phyloP scores from a whole-genome alignment of 2,329 filamentous ascomycete species.

The Fusarium begoniae region DNA sequence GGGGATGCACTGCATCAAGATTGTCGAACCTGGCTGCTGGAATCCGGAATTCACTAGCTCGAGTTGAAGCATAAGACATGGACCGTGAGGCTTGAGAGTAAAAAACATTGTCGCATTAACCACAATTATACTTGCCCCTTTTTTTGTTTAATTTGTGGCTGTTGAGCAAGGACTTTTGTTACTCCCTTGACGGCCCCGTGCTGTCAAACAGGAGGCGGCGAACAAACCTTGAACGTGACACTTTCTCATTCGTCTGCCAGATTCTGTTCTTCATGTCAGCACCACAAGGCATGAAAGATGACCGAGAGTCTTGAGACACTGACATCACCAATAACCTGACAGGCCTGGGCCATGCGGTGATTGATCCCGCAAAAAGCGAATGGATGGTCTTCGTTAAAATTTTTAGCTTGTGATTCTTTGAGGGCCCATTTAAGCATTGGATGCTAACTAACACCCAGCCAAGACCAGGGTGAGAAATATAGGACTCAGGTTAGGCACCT shows the following conservation, averaged over 20 bases:
- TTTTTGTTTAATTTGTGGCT: slow-evolving; percentile 24
- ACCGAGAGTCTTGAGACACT: slow-evolving; percentile 33
- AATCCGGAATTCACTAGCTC: slow-evolving; percentile 12
- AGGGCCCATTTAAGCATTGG: background rate
- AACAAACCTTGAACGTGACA: slow-evolving; percentile 2
- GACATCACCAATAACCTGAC: slow-evolving; percentile 41
- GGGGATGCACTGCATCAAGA: background rate
- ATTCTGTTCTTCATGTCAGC: slow-evolving; percentile 5
- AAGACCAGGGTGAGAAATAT: background rate
- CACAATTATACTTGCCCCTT: slow-evolving; percentile 3
- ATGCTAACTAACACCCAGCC: background rate
- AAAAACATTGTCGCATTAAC: slow-evolving; percentile 16
- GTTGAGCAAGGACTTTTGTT: background rate
- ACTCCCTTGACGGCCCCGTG: background rate
- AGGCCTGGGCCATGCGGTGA: slow-evolving; percentile 33
- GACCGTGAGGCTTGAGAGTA: slow-evolving; percentile 13
- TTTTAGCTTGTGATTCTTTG: slow-evolving; percentile 17
- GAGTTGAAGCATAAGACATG: background rate
- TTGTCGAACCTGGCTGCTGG: slow-evolving; percentile 4
- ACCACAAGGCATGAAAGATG: slow-evolving; percentile 13
- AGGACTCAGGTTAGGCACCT: background rate
- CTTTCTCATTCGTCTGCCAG: background rate
- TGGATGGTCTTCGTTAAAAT: slow-evolving; percentile 10
- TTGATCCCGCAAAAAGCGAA: slow-evolving; percentile 30
- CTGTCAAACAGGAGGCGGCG: background rate